Evolutionary conservation across 768 basidiomycete genomes (phyloP).

Genomic region (Lactarius tabidus): DNA sequence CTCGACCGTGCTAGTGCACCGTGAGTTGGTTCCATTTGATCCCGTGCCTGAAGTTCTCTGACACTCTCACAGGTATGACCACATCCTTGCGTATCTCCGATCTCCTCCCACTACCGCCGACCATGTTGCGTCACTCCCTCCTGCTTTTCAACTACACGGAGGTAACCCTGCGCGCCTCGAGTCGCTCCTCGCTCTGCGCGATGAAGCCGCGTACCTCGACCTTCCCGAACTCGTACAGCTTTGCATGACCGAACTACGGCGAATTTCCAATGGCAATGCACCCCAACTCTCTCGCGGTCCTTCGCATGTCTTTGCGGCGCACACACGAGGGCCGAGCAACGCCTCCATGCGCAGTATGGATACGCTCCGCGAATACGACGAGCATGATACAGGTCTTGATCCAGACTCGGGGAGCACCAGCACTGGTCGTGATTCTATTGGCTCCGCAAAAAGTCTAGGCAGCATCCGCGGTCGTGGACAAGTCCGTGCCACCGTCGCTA

Average conservation of each 20-base stretch:
- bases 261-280: slow-evolving; percentile 33
- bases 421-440: slow-evolving; percentile 23
- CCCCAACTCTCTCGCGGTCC: slow-evolving; percentile 6
- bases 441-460: slow-evolving; percentile 14
- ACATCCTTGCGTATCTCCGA: slow-evolving; percentile 71
- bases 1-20: slow-evolving; percentile 76
- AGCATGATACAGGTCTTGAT: slow-evolving; percentile 29
- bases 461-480: slow-evolving; percentile 13
- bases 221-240: slow-evolving; percentile 61
- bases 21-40: slow-evolving; percentile 43
- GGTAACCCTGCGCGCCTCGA: slow-evolving; percentile 46
- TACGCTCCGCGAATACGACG: slow-evolving; percentile 54
- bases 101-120: slow-evolving; percentile 45
- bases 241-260: slow-evolving; percentile 65
- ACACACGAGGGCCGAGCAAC: slow-evolving; percentile 45
- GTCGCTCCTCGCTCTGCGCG: slow-evolving; percentile 66
- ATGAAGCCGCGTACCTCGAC: slow-evolving; percentile 74
- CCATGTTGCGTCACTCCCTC: slow-evolving; percentile 53
- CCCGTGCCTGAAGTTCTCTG: slow-evolving; percentile 6
- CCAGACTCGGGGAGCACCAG: slow-evolving; percentile 11
- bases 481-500: neutral
- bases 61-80: slow-evolving; percentile 50
- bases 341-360: slow-evolving; percentile 58
- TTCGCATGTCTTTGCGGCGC: slow-evolving; percentile 35
- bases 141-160: slow-evolving; percentile 45